Evolutionary conservation across 106 monocot genomes (phyloP), one percentile per base, ranked within the genome.

Genomic region (Platanthera zijinensis): DNA sequence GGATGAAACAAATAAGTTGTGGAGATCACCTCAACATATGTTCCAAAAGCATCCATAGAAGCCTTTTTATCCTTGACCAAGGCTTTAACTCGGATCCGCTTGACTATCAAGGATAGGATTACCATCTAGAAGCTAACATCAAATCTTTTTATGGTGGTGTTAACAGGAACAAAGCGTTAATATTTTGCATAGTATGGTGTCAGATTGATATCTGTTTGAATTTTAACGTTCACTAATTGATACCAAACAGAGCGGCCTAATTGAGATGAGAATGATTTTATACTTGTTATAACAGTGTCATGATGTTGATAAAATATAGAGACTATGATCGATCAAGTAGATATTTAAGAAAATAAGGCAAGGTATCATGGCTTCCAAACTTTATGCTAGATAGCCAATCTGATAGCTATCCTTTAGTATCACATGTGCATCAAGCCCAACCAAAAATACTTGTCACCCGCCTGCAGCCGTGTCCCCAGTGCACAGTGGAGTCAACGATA

Each of bases 51-150:
- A 78, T 93, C 89, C 19, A 85, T 48, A 78, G 87, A 83, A 80
- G 93, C 85, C 45, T 82, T 78, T 74, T 93, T 93, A 76, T 96
- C 86, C 78, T 93, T 96, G 51, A 96, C 91, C 53, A 96, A 25
- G 59, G 91, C 86, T 86, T 96, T 96, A 62, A 93, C 78, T 80
- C 87, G 89, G 51, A 76, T 78, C 73, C 93, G 84, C 82, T 89
- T 93, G 52, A 96, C 80, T 72, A 96, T 91, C 64, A 96, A 57
- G 17, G 85, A 82, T 48, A 96, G 73, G 71, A 96, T 93, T 46
- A 93, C 91, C 96, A 96, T 91, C 96, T 93, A 80, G 51, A 80
- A 74, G 17, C 59, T 59, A 59, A 19, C 7, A 61, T 61, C 59
- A 61, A n/a, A 61, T 61, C 19, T 67, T 67, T 67, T 39, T 67